Base-by-base conservation (phyloP, 768 basidiomycete genomes). In the Postia placenta region DNA sequence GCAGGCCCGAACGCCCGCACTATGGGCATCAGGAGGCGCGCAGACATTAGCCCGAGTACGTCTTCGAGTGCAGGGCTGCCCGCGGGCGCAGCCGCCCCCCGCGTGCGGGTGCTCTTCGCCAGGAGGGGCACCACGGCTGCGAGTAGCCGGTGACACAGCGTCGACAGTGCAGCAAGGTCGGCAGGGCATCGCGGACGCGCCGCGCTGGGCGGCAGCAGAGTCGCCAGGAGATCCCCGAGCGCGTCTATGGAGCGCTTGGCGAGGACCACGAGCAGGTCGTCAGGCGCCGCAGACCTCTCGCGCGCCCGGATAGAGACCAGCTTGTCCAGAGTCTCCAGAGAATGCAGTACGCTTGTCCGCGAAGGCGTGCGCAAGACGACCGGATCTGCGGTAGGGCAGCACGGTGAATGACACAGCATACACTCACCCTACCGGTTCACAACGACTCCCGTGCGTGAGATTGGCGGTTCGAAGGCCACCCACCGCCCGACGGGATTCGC, bases 1-100 rank as follows among this genome's bases (percentile, higher is more conserved):
- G 66, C 53, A n/a, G 53, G 42, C 15, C 55, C 56, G 45, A 69
- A 66, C 11, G 65, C 64, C 14, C 48, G 59, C 20, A 69, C 52
- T 14, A 67, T 50, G 9, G 66, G 65, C 12, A 49, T 48, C 1
- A 67, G 56, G 41, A 66, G 46, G 33, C n/a, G 35, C 22, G 42
- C 48, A 22, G 57, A 44, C 23, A 63, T 30, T 1, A 15, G 28
- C 11, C 54, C 57, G 0, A 64, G 48, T 24, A 66, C 17, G 44
- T 56, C 48, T 39, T 59, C 56, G 23, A 40, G 42, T 9, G 45
- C 48, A 12, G 7, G 24, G 2, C 33, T 2, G 23, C 23, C 17
- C 3, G 5, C 28, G 9, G 27, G 25, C 20, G 30, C 43, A 11
- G 40, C 25, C 36, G 12, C 19, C 26, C 22, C 25, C 25, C 26